Evolutionary conservation across 768 basidiomycete species (phyloP).

Genomic region (Tulasnella sp.): DNA sequence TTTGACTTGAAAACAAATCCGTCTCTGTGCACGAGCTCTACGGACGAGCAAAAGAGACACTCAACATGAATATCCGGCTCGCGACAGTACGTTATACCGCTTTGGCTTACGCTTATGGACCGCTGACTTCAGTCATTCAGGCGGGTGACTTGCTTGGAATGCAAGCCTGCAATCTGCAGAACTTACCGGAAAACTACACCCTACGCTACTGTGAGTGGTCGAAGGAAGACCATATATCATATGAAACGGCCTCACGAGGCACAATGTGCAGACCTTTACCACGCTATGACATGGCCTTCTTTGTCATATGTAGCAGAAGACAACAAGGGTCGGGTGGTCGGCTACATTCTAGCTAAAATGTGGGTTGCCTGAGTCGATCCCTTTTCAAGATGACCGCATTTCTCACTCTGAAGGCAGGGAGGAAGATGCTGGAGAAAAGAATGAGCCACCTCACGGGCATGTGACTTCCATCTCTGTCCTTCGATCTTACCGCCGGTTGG

Average conservation of each 20-base stretch:
- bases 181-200: constrained; percentile 34
- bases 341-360: constrained; percentile 40
- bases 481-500: constrained; percentile 79
- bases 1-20: background rate
- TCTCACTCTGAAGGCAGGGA: constrained; percentile 26
- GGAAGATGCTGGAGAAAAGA: constrained; percentile 40
- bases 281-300: constrained; percentile 37
- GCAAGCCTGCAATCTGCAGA: constrained; percentile 38
- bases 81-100: background rate
- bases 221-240: too few species aligned
- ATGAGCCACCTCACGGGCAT: constrained; percentile 57
- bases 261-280: constrained; percentile 36
- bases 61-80: constrained; percentile 10
- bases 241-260: too few species aligned
- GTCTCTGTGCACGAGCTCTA: too few species aligned
- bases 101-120: background rate
- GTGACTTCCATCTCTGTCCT: constrained; percentile 96
- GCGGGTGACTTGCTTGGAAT: constrained; percentile 35
- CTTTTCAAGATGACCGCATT: background rate
- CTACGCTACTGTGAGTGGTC: constrained; percentile 15
- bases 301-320: constrained; percentile 38
- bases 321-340: constrained; percentile 34
- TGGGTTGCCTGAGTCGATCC: constrained; percentile 17
- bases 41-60: background rate
- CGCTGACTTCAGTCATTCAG: constrained; percentile 17